Percentiles rank a stretch among this genome's conserved stretches.
Evolutionary conservation across 148 eudicot species (phyloP).

Genomic region (Silene conica): DNA sequence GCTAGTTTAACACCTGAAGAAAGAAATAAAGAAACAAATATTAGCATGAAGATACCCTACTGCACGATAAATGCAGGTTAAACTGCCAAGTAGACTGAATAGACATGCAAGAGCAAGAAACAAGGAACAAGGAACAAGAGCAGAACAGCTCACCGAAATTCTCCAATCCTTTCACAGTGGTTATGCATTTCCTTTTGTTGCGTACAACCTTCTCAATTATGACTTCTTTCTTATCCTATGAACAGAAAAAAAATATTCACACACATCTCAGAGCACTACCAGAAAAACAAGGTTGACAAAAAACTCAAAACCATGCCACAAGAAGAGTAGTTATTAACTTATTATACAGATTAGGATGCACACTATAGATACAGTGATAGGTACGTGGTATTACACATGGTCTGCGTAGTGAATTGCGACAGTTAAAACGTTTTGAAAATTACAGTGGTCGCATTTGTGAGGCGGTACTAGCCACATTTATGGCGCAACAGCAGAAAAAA

Average conservation of each 20-base stretch:
- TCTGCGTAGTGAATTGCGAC: too few species aligned
- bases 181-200: conserved; percentile 86
- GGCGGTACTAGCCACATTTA: too few species aligned
- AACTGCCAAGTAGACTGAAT: too few species aligned
- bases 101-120: conserved; percentile 3
- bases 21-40: background rate
- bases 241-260: conserved; percentile 1
- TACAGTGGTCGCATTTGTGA: too few species aligned
- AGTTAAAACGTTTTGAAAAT: too few species aligned
- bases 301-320: background rate
- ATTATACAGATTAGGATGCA: background rate
- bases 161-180: conserved; percentile 90
- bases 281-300: background rate
- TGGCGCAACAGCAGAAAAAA: too few species aligned
- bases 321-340: background rate
- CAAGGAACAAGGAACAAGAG: background rate
- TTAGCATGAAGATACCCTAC: background rate
- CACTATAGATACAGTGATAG: background rate
- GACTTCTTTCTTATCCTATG: conserved; percentile 80
- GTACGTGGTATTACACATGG: too few species aligned
- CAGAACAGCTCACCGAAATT: conserved; percentile 56
- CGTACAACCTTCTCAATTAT: conserved; percentile 90
- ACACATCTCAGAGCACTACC: background rate
- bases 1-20: conserved; percentile 70
- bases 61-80: background rate